phyloP scores from a whole-genome alignment of 1,284 basidiomycete species.

The Coniferiporia weirii region DNA sequence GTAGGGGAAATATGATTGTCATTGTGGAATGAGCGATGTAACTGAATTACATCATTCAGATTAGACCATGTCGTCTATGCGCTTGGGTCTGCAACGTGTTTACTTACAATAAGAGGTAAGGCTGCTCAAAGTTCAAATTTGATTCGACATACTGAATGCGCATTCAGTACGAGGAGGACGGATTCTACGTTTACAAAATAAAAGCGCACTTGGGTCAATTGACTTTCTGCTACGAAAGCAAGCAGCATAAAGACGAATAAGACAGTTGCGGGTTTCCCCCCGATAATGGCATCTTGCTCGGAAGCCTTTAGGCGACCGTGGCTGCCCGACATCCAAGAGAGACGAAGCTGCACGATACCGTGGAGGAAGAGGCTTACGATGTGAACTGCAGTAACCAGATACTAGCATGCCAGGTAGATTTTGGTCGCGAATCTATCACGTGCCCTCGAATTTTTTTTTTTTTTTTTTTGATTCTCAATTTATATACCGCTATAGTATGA shows the following conservation, averaged over 20 bases:
- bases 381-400: no score
- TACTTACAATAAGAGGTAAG: slow-evolving; percentile 72
- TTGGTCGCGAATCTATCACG: neutral
- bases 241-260: slow-evolving; percentile 50
- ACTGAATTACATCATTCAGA: slow-evolving; percentile 32
- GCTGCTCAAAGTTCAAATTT: slow-evolving; percentile 61
- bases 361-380: no score
- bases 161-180: neutral
- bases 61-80: neutral
- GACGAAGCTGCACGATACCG: no score
- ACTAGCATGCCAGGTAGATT: no score
- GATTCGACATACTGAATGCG: slow-evolving; percentile 65
- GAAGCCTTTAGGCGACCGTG: neutral
- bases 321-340: neutral
- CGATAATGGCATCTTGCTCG: neutral
- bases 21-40: slow-evolving; percentile 75
- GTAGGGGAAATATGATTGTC: slow-evolving; percentile 62
- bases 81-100: neutral
- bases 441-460: no score
- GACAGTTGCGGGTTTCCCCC: slow-evolving; percentile 32
- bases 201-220: slow-evolving; percentile 59
- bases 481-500: no score
- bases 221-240: slow-evolving; percentile 65
- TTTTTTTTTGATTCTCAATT: no score
- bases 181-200: neutral